Evolutionary conservation across 768 basidiomycete genomes (phyloP).

Genomic region (Pulveroboletus ravenelii): DNA sequence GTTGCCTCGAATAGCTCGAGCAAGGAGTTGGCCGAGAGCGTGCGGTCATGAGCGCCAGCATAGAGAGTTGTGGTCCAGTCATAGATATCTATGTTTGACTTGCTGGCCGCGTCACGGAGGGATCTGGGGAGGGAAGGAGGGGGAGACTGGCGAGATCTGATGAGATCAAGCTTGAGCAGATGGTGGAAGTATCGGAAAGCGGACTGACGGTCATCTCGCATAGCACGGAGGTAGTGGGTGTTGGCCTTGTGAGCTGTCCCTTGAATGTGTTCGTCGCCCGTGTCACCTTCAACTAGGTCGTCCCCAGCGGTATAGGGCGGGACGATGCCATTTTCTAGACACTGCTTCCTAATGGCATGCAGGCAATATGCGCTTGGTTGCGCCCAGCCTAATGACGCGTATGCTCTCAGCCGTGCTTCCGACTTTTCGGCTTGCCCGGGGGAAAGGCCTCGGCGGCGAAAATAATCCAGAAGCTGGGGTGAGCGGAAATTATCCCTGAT

Average conservation of each 20-base stretch:
- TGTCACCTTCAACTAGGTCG: background rate
- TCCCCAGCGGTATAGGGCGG: constrained; percentile 21
- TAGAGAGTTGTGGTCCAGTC: constrained; percentile 45
- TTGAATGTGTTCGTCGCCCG: background rate
- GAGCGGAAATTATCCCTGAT: constrained; percentile 50
- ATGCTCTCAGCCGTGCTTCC: constrained; percentile 22
- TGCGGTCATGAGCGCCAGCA: constrained; percentile 40
- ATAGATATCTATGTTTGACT: constrained; percentile 37
- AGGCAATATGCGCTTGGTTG: constrained; percentile 39
- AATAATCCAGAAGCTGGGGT: constrained; percentile 43
- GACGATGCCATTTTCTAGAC: constrained; percentile 10
- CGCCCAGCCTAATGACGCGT: constrained; percentile 26
- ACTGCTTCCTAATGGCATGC: constrained; percentile 34
- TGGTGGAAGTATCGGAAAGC: constrained; percentile 45
- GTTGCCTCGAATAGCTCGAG: constrained; percentile 36
- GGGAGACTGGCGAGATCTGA: constrained; percentile 6
- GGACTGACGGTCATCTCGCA: constrained; percentile 38
- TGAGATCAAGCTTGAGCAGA: constrained; percentile 31
- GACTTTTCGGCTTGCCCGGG: background rate
- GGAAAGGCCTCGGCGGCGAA: constrained; percentile 26
- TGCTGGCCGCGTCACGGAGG: constrained; percentile 3
- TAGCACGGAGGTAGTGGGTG: constrained; percentile 39
- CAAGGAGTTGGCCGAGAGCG: constrained; percentile 30
- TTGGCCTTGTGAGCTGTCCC: constrained; percentile 36
- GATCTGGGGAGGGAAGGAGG: no score